Evolutionary conservation across 1,139 yeast species (phyloP).

Genomic region (Pichia sp.): DNA sequence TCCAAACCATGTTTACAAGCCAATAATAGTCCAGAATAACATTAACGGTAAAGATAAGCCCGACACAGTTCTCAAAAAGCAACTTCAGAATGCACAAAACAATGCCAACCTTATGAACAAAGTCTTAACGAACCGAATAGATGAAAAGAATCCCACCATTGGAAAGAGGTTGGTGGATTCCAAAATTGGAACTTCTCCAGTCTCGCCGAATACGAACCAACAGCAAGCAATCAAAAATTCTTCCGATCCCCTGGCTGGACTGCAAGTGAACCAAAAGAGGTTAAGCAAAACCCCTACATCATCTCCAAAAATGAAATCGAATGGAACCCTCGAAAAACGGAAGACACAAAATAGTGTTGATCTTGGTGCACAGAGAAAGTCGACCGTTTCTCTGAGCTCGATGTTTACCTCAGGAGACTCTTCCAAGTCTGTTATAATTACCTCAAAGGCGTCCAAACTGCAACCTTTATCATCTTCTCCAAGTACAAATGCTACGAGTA

Average conservation of each 20-base stretch:
- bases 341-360: no score
- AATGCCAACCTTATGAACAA: slow-evolving; percentile 27
- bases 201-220: slow-evolving; percentile 1
- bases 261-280: slow-evolving; percentile 2
- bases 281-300: no score
- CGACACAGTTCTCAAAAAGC: slow-evolving; percentile 21
- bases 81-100: slow-evolving; percentile 24
- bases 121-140: slow-evolving; percentile 24
- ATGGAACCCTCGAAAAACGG: no score
- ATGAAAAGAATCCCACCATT: slow-evolving; percentile 22
- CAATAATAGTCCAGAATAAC: background rate
- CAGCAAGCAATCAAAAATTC: no score
- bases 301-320: no score
- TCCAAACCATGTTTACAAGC: background rate
- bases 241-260: slow-evolving; percentile 1
- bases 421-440: slow-evolving; percentile 11
- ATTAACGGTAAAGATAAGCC: slow-evolving; percentile 3
- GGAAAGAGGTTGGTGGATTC: slow-evolving; percentile 16
- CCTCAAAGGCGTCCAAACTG: no score
- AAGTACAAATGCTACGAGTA: background rate
- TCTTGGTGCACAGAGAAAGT: no score
- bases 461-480: slow-evolving; percentile 1
- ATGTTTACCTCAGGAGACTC: slow-evolving; percentile 8
- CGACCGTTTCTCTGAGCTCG: slow-evolving; percentile 6
- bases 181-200: background rate